These are phyloP conservation scores for Phytophthora fragariaefolia DNA, from an alignment of 352 stramenopile species.

Conservation along the genomic window DNA sequence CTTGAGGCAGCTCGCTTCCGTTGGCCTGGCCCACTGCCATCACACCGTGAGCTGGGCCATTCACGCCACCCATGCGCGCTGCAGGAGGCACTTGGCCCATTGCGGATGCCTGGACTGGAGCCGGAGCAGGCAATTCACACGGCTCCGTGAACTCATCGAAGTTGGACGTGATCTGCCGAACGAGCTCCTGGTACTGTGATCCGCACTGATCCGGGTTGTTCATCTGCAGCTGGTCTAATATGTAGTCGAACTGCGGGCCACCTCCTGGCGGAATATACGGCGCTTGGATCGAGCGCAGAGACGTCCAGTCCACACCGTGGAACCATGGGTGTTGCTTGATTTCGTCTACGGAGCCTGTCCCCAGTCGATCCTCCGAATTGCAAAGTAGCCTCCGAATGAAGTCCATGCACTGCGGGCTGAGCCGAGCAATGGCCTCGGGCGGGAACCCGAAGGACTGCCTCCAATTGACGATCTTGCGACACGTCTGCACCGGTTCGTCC, in stretches of 20 bases:
- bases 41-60: neutral
- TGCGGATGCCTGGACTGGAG: conserved; percentile 31
- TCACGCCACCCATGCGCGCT: conserved; percentile 20
- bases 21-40: conserved; percentile 6
- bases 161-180: conserved; percentile 95
- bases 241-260: conserved; percentile 90
- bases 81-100: conserved; percentile 25
- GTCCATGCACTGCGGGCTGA: conserved; percentile 90
- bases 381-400: conserved; percentile 95
- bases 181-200: conserved; percentile 86
- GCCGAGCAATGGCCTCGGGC: conserved; percentile 53
- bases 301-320: conserved; percentile 92
- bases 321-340: conserved; percentile 99
- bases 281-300: conserved; percentile 81
- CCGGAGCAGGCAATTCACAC: conserved; percentile 48
- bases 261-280: conserved; percentile 90
- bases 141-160: conserved; percentile 98
- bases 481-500: conserved; percentile 97
- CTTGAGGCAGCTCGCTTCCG: conserved; percentile 41
- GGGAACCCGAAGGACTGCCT: conserved; percentile 87
- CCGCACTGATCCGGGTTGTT: conserved; percentile 60
- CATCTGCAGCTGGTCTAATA: conserved; percentile 92
- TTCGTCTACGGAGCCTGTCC: conserved; percentile 93
- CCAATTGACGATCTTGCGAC: conserved; percentile 94
- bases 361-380: conserved; percentile 94